Conservation (phyloP, 2,329 filamentous ascomycete species). For the Pseudogymnoascus sp. region DNA sequence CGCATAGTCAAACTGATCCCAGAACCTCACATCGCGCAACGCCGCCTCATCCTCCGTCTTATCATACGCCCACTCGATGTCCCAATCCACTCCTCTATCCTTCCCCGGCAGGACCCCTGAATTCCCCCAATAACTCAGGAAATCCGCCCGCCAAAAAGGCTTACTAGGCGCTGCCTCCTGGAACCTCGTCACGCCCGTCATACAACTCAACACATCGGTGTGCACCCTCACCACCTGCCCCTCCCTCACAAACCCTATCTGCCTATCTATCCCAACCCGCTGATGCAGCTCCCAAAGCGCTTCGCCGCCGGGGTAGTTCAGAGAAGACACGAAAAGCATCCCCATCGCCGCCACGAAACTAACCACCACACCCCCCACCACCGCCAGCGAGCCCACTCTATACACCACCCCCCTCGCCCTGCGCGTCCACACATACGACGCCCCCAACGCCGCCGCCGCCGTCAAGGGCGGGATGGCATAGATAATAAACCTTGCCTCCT, state of each 20-base stretch:
- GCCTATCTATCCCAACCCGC: slow-evolving; percentile 28
- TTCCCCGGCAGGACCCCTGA: slow-evolving; percentile 1
- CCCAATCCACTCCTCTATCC: slow-evolving; percentile 14
- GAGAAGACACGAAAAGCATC: slow-evolving; percentile 71
- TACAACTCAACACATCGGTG: slow-evolving; percentile 60
- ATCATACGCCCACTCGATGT: slow-evolving; percentile 39
- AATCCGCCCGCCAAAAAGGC: not conserved
- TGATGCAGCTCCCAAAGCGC: slow-evolving; percentile 54
- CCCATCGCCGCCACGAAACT: slow-evolving; percentile 54
- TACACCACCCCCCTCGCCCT: slow-evolving; percentile 55
- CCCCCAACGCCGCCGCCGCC: slow-evolving; percentile 65
- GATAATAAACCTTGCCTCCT: slow-evolving; percentile 92
- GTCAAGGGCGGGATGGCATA: slow-evolving; percentile 80
- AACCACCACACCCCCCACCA: slow-evolving; percentile 53
- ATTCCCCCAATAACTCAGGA: not conserved
- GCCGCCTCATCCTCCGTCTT: slow-evolving; percentile 50
- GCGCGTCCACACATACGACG: slow-evolving; percentile 61
- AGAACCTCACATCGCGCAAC: slow-evolving; percentile 47
- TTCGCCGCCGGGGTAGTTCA: slow-evolving; percentile 90
- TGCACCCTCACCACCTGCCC: slow-evolving; percentile 42
- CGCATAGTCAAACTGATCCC: slow-evolving; percentile 57
- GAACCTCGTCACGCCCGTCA: slow-evolving; percentile 65
- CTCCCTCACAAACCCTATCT: slow-evolving; percentile 25
- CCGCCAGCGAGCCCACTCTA: slow-evolving; percentile 42
- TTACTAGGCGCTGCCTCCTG: slow-evolving; percentile 40